These are phyloP conservation scores for Dispira simplex DNA, from an alignment of 192 early-diverging fungal genomes.

Conservation along the genomic window DNA sequence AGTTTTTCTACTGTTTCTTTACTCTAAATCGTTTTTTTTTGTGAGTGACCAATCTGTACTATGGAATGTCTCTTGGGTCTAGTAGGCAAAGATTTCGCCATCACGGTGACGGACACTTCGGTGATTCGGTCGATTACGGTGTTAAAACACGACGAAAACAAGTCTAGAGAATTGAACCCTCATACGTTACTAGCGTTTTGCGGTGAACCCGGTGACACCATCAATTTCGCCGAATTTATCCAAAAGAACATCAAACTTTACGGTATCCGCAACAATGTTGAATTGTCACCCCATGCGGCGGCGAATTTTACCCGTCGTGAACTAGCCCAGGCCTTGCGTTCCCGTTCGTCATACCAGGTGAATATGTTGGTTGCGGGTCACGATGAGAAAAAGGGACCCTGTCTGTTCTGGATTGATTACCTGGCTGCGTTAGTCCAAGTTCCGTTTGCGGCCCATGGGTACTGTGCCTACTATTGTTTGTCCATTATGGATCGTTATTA, in stretches of 20 bases:
- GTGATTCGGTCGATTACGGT: slow-evolving; percentile 69
- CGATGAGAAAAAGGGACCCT: slow-evolving; percentile 55
- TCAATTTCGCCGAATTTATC: slow-evolving; percentile 92
- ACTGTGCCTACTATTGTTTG: slow-evolving; percentile 78
- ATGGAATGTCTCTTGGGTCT: slow-evolving; percentile 87
- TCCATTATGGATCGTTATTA: slow-evolving; percentile 91
- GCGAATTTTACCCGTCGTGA: slow-evolving; percentile 75
- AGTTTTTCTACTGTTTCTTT: too few relatives aligned
- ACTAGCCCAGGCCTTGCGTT: slow-evolving; percentile 68
- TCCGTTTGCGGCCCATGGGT: slow-evolving; percentile 81
- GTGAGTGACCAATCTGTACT: neutral
- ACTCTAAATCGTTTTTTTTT: too few relatives aligned
- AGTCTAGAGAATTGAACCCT: slow-evolving; percentile 67
- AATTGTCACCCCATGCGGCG: slow-evolving; percentile 58
- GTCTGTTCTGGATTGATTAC: slow-evolving; percentile 91
- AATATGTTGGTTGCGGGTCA: slow-evolving; percentile 80
- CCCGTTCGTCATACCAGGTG: slow-evolving; percentile 53
- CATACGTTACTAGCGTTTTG: slow-evolving; percentile 71
- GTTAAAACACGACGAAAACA: slow-evolving; percentile 88
- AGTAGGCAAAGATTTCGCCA: slow-evolving; percentile 82
- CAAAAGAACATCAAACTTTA: slow-evolving; percentile 84
- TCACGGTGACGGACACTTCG: slow-evolving; percentile 69
- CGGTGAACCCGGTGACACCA: slow-evolving; percentile 85
- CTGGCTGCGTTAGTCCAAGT: slow-evolving; percentile 59
- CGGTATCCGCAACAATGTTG: slow-evolving; percentile 73